Percentiles rank a stretch among this genome's conserved stretches.
Evolutionary conservation across 2,329 filamentous ascomycete species (phyloP).

Genomic region (Pseudocercospora cruenta): DNA sequence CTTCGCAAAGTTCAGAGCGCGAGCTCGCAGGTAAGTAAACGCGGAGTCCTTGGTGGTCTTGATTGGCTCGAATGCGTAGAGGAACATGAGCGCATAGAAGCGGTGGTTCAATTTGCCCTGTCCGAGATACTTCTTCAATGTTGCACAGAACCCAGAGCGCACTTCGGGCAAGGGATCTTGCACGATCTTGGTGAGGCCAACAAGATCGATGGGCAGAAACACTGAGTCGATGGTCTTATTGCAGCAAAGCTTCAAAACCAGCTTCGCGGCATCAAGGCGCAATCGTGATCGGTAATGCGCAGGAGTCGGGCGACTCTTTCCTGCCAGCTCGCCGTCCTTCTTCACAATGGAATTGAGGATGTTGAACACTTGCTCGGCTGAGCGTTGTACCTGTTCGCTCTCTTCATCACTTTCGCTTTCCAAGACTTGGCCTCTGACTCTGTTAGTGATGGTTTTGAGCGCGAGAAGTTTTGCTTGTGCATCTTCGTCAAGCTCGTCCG

Average conservation of each 20-base stretch:
- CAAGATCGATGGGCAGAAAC: constrained; percentile 74
- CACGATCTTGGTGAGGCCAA: constrained; percentile 75
- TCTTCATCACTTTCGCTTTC: constrained; percentile 24
- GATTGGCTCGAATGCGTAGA: constrained; percentile 87
- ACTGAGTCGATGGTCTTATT: constrained; percentile 75
- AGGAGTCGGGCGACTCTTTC: constrained; percentile 71
- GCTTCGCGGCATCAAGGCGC: constrained; percentile 77
- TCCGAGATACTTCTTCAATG: constrained; percentile 88
- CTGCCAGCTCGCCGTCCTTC: constrained; percentile 78
- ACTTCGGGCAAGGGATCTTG: constrained; percentile 78
- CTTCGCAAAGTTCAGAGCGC: constrained; percentile 67
- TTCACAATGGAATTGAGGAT: constrained; percentile 76
- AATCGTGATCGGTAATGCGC: constrained; percentile 78
- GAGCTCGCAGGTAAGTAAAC: constrained; percentile 86
- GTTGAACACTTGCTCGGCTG: constrained; percentile 69
- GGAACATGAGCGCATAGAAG: constrained; percentile 88
- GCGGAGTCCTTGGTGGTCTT: constrained; percentile 72
- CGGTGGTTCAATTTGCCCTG: constrained; percentile 69
- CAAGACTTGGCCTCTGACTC: constrained; percentile 64
- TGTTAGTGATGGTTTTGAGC: constrained; percentile 83
- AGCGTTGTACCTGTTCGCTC: constrained; percentile 46
- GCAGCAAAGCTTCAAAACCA: constrained; percentile 79
- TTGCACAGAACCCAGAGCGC: constrained; percentile 76
- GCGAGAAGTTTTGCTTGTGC: constrained; percentile 82
- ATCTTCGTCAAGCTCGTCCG: constrained; percentile 72